phyloP scores from a whole-genome alignment of 768 basidiomycete species.

The Sporobolomyces phaffii region DNA sequence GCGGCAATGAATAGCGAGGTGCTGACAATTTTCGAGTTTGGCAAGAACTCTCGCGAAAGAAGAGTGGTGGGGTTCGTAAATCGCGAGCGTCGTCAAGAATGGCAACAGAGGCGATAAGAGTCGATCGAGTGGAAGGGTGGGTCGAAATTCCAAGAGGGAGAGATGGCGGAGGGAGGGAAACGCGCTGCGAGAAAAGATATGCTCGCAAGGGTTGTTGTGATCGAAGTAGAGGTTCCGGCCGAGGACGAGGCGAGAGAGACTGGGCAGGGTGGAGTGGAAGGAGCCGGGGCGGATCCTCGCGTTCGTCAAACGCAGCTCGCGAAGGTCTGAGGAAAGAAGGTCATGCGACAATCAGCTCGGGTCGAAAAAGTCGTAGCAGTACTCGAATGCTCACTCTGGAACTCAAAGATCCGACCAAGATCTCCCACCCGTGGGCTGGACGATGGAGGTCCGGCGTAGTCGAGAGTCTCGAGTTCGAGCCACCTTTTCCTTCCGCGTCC shows the following conservation, averaged over 20 bases:
- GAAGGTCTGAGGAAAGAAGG: background rate
- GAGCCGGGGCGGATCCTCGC: background rate
- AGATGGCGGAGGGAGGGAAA: background rate
- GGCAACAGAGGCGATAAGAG: background rate
- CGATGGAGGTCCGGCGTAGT: background rate
- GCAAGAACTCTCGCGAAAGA: background rate
- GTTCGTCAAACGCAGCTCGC: background rate
- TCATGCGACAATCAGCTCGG: too few relatives aligned
- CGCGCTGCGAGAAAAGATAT: background rate
- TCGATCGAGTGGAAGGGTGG: background rate
- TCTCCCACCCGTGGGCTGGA: background rate
- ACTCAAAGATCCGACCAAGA: background rate
- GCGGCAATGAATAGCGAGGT: background rate
- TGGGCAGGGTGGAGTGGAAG: background rate
- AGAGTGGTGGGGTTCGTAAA: background rate
- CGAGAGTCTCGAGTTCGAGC: background rate
- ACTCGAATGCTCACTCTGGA: background rate
- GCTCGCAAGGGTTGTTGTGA: background rate
- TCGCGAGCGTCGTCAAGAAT: background rate
- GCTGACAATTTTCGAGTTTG: background rate
- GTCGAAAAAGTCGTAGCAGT: background rate
- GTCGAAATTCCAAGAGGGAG: background rate
- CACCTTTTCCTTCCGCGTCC: background rate
- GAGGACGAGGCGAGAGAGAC: background rate
- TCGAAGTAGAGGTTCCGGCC: background rate